phyloP scores from a whole-genome alignment of 163 green algal genomes.

The Volvox carteri region DNA sequence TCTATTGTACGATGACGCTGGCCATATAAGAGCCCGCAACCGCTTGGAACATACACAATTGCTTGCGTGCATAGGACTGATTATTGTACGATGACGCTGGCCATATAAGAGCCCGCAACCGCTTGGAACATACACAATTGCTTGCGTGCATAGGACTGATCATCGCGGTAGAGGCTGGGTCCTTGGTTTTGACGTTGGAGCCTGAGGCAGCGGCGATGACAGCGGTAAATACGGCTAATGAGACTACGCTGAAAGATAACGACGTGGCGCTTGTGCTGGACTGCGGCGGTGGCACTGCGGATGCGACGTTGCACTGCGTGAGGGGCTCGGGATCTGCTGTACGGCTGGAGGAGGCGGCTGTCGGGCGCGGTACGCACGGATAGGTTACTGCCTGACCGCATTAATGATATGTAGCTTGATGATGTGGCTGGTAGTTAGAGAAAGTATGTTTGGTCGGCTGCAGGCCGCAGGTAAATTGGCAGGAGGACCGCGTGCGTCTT shows the following conservation, averaged over 20 bases:
- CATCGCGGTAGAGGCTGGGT: background rate
- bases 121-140: no score
- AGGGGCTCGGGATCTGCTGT: background rate
- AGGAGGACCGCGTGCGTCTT: no score
- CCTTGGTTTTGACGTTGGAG: conserved; percentile 56
- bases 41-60: no score
- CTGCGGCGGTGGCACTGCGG: conserved; percentile 50
- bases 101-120: no score
- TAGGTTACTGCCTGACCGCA: background rate
- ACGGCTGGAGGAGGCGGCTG: conserved; percentile 16
- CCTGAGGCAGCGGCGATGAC: conserved; percentile 54
- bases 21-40: no score
- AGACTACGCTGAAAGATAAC: background rate
- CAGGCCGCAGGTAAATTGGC: no score
- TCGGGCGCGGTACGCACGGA: background rate
- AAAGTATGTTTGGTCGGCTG: background rate
- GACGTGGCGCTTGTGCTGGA: conserved; percentile 54
- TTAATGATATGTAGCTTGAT: background rate
- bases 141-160: no score
- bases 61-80: no score
- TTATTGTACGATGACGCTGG: no score
- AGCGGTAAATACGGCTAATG: background rate
- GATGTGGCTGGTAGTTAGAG: background rate
- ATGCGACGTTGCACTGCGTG: conserved; percentile 40
- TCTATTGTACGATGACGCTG: no score